Percentiles rank a stretch among this genome's conserved stretches.
Conservation (phyloP, 1,284 basidiomycete species). For the Cryptococcus sp. region DNA sequence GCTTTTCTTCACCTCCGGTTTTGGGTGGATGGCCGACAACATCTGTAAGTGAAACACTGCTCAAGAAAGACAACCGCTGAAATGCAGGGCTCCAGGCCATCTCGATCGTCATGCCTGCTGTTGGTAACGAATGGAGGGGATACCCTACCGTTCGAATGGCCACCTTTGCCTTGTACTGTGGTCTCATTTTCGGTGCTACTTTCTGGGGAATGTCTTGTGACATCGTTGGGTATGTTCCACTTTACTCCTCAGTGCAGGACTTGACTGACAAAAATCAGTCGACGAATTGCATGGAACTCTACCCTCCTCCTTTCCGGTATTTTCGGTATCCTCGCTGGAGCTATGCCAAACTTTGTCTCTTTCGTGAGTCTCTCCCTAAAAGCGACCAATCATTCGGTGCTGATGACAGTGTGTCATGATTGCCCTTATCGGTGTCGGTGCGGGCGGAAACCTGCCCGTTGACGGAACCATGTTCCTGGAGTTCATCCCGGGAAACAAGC, state of each 20-base stretch:
- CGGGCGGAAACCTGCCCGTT: slow-evolving; percentile 59
- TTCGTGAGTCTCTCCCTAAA: slow-evolving; percentile 43
- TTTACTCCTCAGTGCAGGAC: slow-evolving; percentile 1
- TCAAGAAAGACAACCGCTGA: too few species aligned
- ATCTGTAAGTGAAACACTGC: too few species aligned
- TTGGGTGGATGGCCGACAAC: slow-evolving; percentile 46
- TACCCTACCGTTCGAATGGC: slow-evolving; percentile 28
- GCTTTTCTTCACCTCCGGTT: slow-evolving; percentile 57
- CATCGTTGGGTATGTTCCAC: slow-evolving; percentile 39
- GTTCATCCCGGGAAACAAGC: slow-evolving; percentile 55
- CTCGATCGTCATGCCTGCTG: slow-evolving; percentile 54
- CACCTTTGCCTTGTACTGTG: slow-evolving; percentile 57
- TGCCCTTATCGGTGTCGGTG: slow-evolving; percentile 56
- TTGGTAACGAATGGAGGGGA: slow-evolving; percentile 48
- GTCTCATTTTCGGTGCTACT: slow-evolving; percentile 58
- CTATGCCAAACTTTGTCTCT: slow-evolving; percentile 54
- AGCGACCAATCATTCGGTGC: slow-evolving; percentile 44
- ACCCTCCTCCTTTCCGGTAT: slow-evolving; percentile 59
- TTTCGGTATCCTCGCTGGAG: slow-evolving; percentile 60
- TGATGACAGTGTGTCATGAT: slow-evolving; percentile 4
- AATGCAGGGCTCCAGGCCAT: slow-evolving; percentile 51
- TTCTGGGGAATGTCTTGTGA: slow-evolving; percentile 53
- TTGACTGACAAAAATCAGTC: slow-evolving; percentile 48
- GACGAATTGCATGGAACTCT: slow-evolving; percentile 58
- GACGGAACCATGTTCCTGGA: slow-evolving; percentile 60